These are phyloP conservation scores for Puccinia hordei DNA, from an alignment of 1,284 basidiomycete species.

Conservation along the genomic window DNA sequence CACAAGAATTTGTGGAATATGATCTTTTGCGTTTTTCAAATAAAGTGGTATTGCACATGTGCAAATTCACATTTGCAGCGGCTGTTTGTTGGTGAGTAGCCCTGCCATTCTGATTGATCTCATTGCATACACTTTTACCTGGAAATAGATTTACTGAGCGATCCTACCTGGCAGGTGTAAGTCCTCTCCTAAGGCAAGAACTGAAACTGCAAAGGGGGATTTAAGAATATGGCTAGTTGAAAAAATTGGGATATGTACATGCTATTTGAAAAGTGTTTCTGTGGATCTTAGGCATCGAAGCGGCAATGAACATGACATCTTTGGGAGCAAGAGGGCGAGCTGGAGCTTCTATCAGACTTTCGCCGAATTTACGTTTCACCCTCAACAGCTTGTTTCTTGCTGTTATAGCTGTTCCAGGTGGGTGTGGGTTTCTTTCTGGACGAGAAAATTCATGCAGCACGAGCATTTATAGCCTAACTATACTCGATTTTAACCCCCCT, in stretches of 20 bases:
- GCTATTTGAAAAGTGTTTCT: slow-evolving; percentile 12
- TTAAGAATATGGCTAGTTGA: no score
- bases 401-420: background rate
- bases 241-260: no score
- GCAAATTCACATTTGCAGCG: background rate
- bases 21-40: background rate
- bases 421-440: no score
- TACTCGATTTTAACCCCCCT: no score
- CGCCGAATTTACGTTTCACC: background rate
- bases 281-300: background rate
- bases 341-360: background rate
- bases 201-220: no score
- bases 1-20: background rate
- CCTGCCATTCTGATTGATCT: no score
- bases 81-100: slow-evolving; percentile 6
- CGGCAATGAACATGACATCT: background rate
- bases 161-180: background rate
- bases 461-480: no score
- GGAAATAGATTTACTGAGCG: background rate
- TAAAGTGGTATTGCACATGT: background rate
- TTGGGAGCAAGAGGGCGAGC: slow-evolving; percentile 1
- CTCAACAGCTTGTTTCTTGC: background rate
- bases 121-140: no score
- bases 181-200: no score
- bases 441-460: no score